Evolutionary conservation across 176 grass and related monocot species (phyloP), one percentile per base, ranked within the genome.

Genomic region (Oryza meridionalis): DNA sequence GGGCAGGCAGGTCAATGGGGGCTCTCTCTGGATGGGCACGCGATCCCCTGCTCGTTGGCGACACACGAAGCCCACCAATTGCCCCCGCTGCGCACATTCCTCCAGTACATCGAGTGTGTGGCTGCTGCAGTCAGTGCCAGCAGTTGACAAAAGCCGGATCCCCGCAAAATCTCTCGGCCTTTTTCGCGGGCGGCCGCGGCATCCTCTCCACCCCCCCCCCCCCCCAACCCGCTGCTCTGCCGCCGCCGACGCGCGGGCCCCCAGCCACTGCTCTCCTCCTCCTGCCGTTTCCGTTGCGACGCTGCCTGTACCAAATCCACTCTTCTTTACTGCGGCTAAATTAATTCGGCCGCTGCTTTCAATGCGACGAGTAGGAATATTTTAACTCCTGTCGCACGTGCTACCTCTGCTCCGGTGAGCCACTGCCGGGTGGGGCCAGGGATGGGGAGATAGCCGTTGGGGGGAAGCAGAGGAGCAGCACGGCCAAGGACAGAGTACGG

Each of bases 381-480:
- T 75, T 47, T 66, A 62, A 59, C 7, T 75, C 62, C 32, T 3
- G 32, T 12, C 13, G 84, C 88, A 90, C 84, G 84, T 90, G 88
- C 46, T 82, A 45, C 58, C 24, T 15, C 76, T 15, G 17, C 86
- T 17, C 67, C 67, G 45, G 27, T 0, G 35, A 4, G 25, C 59
- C 50, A 16, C 88, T 82, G 78, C 66, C 67, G 15, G 24, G 33
- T 40, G 19, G 79, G 79, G 15, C 51, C 67, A 10, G 19, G 21
- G 76, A 7, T 31, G 29, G 29, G 55, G 45, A 79, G 79, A 45
- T 86, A 86, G 88, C 88, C 89, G 89, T 90, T 90, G 75, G 7
- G 75, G 58, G 75, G 27, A 5, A 5, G 42, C 27, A 3, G 7
- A 0, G 46, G 43, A 26, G 46, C 25, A 49, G 65, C 35, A 46